A percentile compares a stretch with the other conserved stretches of the same genome.
Evolutionary conservation across 768 basidiomycete species (phyloP).

Genomic region (Chalciporus sphaerocephalus): DNA sequence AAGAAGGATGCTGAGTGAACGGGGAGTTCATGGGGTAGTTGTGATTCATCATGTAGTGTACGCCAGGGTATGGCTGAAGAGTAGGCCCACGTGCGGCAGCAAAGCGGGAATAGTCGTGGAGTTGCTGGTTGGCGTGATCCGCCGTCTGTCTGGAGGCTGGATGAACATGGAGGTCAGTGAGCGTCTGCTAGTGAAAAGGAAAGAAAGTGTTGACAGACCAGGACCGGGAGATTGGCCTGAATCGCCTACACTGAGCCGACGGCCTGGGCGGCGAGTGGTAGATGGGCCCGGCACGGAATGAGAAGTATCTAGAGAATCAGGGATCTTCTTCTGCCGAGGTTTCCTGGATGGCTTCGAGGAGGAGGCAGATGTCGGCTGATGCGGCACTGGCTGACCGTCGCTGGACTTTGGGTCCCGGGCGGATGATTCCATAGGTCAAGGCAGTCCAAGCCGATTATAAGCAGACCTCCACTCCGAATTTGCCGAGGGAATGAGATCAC

Average conservation of each 20-base stretch:
- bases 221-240: conserved; percentile 8
- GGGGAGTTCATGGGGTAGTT: conserved; percentile 58
- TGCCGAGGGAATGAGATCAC: conserved; percentile 27
- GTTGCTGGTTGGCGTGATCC: conserved; percentile 14
- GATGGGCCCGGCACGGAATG: conserved; percentile 18
- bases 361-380: conserved; percentile 42
- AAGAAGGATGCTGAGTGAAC: conserved; percentile 39
- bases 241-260: conserved; percentile 26
- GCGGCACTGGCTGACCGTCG: conserved; percentile 32
- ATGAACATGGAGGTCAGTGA: conserved; percentile 6
- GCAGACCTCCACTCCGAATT: conserved; percentile 28
- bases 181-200: not conserved
- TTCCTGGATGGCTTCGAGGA: conserved; percentile 41
- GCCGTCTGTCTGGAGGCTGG: conserved; percentile 16
- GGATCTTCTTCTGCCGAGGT: conserved; percentile 50
- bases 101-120: conserved; percentile 28
- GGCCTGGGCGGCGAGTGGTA: conserved; percentile 26
- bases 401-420: conserved; percentile 42
- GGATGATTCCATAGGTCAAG: conserved; percentile 45
- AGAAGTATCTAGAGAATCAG: conserved; percentile 26
- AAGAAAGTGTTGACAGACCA: conserved; percentile 17
- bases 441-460: conserved; percentile 23
- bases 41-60: conserved; percentile 66
- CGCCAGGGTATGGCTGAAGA: conserved; percentile 53
- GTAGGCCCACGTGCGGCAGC: conserved; percentile 38